Evolutionary conservation across 306 rosid genomes (phyloP).

Genomic region (Calophaca sinica): DNA sequence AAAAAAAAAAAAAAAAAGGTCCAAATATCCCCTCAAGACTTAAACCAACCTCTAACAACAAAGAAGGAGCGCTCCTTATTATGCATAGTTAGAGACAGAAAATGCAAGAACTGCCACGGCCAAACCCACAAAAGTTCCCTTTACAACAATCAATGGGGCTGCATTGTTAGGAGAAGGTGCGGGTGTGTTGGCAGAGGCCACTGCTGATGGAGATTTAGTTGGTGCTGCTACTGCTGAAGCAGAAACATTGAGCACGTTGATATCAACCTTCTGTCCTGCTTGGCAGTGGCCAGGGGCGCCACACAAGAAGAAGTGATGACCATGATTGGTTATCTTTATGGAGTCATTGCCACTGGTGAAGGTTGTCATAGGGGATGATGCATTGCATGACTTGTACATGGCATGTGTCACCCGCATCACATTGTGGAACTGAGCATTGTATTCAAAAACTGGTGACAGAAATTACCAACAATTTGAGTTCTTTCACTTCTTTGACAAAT

Average conservation of each 20-base stretch:
- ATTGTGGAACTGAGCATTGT: conserved; percentile 78
- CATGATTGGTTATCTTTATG: conserved; percentile 56
- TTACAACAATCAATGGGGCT: conserved; percentile 40
- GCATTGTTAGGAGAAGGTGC: conserved; percentile 59
- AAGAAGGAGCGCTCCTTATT: conserved; percentile 7
- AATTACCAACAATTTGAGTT: not conserved
- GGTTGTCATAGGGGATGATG: conserved; percentile 63
- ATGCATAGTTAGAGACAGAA: conserved; percentile 46
- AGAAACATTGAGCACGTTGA: conserved; percentile 57
- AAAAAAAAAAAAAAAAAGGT: not conserved
- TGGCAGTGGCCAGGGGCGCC: conserved; percentile 92
- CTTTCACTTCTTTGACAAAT: not conserved
- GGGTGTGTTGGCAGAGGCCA: conserved; percentile 30
- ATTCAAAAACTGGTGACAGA: conserved; percentile 64
- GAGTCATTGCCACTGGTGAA: conserved; percentile 78
- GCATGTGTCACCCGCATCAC: conserved; percentile 80
- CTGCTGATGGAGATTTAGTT: too few relatives aligned
- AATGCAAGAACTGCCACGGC: conserved; percentile 43
- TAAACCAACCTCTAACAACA: conserved; percentile 22
- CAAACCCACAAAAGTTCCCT: conserved; percentile 50
- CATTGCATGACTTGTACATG: conserved; percentile 79
- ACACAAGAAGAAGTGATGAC: conserved; percentile 86
- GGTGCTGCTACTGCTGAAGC: not conserved
- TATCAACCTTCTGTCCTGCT: conserved; percentile 77
- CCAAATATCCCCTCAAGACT: not conserved